These are phyloP conservation scores for Suhomyces sp. DNA, from an alignment of 805 yeast genomes.

Conservation along the genomic window DNA sequence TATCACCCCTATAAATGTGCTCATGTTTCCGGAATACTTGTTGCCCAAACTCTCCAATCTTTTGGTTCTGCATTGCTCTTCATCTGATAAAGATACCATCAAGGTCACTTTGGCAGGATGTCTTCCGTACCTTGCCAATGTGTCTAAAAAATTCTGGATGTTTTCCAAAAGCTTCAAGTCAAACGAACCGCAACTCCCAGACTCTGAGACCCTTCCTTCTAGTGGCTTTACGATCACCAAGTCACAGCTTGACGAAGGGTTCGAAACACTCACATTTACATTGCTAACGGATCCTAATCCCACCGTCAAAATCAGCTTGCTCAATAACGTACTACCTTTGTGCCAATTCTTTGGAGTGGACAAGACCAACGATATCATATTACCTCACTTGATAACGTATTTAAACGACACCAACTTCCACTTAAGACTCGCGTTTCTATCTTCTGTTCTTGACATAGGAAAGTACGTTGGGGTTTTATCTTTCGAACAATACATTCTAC, in stretches of 20 bases:
- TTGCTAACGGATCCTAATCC: slow-evolving; percentile 69
- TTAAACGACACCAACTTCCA: slow-evolving; percentile 73
- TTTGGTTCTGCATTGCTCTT: slow-evolving; percentile 26
- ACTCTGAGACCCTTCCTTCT: not conserved
- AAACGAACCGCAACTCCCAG: not conserved
- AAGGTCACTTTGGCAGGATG: slow-evolving; percentile 69
- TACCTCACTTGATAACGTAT: slow-evolving; percentile 90
- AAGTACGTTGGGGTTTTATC: slow-evolving; percentile 78
- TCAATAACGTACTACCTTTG: slow-evolving; percentile 69
- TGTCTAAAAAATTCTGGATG: slow-evolving; percentile 62
- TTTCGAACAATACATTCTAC: slow-evolving; percentile 83
- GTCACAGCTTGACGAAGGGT: slow-evolving; percentile 46
- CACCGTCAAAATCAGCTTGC: slow-evolving; percentile 64
- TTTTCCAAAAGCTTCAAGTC: slow-evolving; percentile 50
- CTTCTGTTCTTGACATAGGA: slow-evolving; percentile 68
- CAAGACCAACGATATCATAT: slow-evolving; percentile 79
- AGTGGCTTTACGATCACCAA: slow-evolving; percentile 27
- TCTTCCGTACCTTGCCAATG: slow-evolving; percentile 67
- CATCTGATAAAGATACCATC: slow-evolving; percentile 26
- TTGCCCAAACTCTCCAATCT: slow-evolving; percentile 57
- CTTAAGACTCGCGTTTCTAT: slow-evolving; percentile 67
- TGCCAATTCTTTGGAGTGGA: slow-evolving; percentile 84
- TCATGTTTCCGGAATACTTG: slow-evolving; percentile 78
- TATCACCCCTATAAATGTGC: slow-evolving; percentile 71
- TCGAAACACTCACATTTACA: slow-evolving; percentile 63